Conservation (phyloP, 2,329 filamentous ascomycete genomes). For the Alternaria dauci region DNA sequence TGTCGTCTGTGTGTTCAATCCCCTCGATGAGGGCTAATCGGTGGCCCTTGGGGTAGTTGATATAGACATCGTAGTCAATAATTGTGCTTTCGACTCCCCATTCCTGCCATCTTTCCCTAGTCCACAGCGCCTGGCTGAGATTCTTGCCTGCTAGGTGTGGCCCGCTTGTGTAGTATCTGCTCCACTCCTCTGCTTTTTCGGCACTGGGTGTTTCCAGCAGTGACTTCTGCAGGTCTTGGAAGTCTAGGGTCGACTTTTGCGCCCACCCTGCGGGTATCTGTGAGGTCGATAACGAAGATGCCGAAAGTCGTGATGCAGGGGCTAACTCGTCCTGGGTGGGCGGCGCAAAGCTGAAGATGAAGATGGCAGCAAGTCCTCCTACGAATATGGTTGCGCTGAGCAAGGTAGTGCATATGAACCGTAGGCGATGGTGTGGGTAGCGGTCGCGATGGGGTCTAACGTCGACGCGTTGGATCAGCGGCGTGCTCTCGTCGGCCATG, state of each 20-base stretch:
- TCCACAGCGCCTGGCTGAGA: constrained; percentile 61
- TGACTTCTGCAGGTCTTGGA: constrained; percentile 64
- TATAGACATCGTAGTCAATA: constrained; percentile 60
- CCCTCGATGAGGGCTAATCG: constrained; percentile 56
- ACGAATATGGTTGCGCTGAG: constrained; percentile 50
- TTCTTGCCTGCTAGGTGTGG: constrained; percentile 63
- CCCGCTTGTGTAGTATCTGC: constrained; percentile 60
- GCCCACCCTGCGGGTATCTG: constrained; percentile 52
- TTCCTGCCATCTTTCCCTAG: constrained; percentile 58
- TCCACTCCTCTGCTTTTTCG: constrained; percentile 60
- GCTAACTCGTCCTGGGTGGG: constrained; percentile 41
- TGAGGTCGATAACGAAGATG: constrained; percentile 28
- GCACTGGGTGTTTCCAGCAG: constrained; percentile 63
- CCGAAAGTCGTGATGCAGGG: constrained; percentile 7
- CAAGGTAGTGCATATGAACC: constrained; percentile 72
- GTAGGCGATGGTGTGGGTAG: constrained; percentile 64
- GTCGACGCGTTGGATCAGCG: constrained; percentile 71
- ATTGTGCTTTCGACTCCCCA: constrained; percentile 58
- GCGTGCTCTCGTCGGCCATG: constrained; percentile 68
- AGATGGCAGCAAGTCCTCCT: constrained; percentile 48
- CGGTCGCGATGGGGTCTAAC: constrained; percentile 61
- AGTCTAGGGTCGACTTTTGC: constrained; percentile 58
- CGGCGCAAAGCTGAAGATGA: constrained; percentile 51
- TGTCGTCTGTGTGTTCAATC: constrained; percentile 63
- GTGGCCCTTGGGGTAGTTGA: constrained; percentile 61